These are phyloP conservation scores for Rachicladosporium sp. DNA, from an alignment of 2,329 filamentous ascomycete genomes.

Conservation along the genomic window DNA sequence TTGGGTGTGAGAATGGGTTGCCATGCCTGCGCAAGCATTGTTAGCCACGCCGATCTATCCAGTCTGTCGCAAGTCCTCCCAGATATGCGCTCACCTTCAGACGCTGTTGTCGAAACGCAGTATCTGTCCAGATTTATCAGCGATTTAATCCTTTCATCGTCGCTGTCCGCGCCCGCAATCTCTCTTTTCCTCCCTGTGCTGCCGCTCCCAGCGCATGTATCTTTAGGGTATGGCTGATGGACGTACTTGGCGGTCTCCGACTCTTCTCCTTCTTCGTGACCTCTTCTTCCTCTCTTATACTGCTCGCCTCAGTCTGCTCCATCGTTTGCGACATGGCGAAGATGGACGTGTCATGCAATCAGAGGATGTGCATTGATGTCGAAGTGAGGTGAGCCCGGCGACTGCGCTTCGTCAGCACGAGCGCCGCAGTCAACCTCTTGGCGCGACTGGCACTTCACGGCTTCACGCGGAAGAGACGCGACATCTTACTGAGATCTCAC, in stretches of 20 bases:
- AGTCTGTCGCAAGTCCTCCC: no score
- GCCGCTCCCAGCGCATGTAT: constrained; percentile 6
- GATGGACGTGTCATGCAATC: constrained; percentile 1
- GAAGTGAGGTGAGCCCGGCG: no score
- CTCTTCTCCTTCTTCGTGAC: constrained; percentile 71
- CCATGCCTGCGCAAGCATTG: no score
- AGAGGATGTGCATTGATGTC: no score
- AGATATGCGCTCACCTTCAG: no score
- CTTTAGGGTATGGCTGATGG: not conserved
- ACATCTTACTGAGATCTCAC: no score
- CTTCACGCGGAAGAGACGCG: no score
- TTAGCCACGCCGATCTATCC: no score
- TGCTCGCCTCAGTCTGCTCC: constrained; percentile 31
- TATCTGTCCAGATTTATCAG: constrained; percentile 47
- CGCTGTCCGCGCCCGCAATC: not conserved
- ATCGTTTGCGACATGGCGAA: constrained; percentile 33
- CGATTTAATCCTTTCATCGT: constrained; percentile 5
- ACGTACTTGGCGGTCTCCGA: constrained; percentile 75
- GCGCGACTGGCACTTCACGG: no score
- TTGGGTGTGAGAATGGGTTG: constrained; percentile 94
- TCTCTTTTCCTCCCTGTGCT: constrained; percentile 4
- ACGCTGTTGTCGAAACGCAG: constrained; percentile 90
- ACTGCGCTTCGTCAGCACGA: no score
- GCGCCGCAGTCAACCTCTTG: no score
- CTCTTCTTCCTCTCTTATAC: constrained; percentile 29